Conservation (phyloP, 2,329 filamentous ascomycete genomes). For the Cladosporium sp. region DNA sequence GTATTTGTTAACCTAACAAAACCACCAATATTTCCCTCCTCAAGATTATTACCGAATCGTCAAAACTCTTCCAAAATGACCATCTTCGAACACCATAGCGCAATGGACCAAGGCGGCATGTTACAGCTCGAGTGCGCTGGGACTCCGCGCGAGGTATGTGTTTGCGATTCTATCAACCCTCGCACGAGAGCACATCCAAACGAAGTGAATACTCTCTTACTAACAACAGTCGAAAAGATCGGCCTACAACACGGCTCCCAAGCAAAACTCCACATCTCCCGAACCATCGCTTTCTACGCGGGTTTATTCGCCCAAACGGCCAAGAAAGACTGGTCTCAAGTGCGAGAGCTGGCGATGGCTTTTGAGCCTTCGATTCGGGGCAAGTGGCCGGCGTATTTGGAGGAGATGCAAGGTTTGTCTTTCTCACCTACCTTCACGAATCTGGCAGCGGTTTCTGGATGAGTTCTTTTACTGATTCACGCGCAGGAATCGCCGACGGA, state of each 20-base stretch:
- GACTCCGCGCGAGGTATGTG: conserved; percentile 39
- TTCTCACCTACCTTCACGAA: neutral
- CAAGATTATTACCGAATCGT: no score
- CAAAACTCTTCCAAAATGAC: no score
- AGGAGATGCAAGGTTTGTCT: conserved; percentile 36
- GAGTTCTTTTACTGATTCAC: no score
- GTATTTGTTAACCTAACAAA: no score
- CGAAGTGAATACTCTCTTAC: no score
- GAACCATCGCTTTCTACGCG: conserved; percentile 45
- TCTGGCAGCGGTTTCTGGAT: no score
- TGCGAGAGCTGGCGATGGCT: conserved; percentile 41
- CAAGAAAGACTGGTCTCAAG: conserved; percentile 43
- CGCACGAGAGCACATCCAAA: no score
- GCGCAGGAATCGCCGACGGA: conserved; percentile 50
- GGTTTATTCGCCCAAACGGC: conserved; percentile 44
- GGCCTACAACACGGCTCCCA: conserved; percentile 43
- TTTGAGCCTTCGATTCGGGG: conserved; percentile 44
- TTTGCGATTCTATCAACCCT: no score
- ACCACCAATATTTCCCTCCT: no score
- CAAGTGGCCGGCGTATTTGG: conserved; percentile 40
- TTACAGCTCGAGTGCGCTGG: conserved; percentile 37
- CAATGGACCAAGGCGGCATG: conserved; percentile 27
- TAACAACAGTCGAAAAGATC: no score
- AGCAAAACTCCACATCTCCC: conserved; percentile 36
- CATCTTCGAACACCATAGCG: conserved; percentile 14